Evolutionary conservation across 2,329 filamentous ascomycete genomes (phyloP), one percentile per base, ranked within the genome.

Genomic region (Aspergillus novoparasiticus): DNA sequence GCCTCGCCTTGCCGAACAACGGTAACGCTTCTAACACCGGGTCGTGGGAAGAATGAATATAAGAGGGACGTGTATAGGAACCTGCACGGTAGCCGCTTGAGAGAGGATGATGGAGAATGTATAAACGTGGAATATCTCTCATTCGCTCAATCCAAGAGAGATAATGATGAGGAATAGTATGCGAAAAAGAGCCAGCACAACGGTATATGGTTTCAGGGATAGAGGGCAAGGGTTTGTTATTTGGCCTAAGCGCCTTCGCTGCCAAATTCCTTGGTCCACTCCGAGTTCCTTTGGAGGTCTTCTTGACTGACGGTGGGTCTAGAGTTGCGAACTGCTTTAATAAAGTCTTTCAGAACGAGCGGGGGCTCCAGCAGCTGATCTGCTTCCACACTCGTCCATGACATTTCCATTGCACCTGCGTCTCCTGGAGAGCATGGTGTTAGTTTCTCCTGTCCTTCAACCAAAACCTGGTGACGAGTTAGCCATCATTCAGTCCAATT

Each of bases 361-460:
- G 93, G 86, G 0, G 95, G 96, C 72, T 97, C 94, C 10, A 95
- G 85, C 1, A 99, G 85, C 72, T 91, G 85, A 1, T 97, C 93
- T 8, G 91, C 89, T 55, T 94, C 90, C 21, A 99, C 85, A 64
- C 94, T 89, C 71, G 93, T 92, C 89, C 95, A 98, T 1, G 89
- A 92, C 93, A 98, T 97, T 79, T 99, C 95, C 69, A 89, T 87
- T 21, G 93, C 94, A 16, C 92, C 90, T 0, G 84, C 79, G 70
- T 97, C 94, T 45, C 95, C 95, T 0, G 95, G 96, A 4, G 94
- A 97, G 82, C 95, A 99, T 0, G 95, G 96, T 0, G 93, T 98
- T 36, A 83, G 66, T 68, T 83, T 84, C 65, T 84, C 82, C 56
- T 76, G 75, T 39, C 84, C 86, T 51, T 96, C 90, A 62, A 89